A percentile compares a stretch with the other conserved stretches of the same genome.
Evolutionary conservation across 352 stramenopile genomes (phyloP).

Genomic region (Phytophthora palmivora): DNA sequence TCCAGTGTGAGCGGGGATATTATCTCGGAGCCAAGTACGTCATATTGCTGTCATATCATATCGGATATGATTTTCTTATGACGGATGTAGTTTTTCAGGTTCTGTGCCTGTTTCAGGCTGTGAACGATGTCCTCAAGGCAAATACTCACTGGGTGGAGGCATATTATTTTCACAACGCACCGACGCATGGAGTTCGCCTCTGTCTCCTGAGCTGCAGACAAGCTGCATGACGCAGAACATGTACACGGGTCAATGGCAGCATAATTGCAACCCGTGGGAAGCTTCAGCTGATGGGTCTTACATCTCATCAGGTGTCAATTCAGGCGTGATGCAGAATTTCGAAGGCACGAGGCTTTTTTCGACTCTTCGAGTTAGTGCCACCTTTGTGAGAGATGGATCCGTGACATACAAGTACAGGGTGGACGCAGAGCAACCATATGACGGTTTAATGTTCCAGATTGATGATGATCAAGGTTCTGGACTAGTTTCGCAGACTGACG

Average conservation of each 20-base stretch:
- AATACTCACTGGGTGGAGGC: conserved; percentile 83
- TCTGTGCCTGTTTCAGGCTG: conserved; percentile 70
- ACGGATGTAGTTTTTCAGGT: conserved; percentile 57
- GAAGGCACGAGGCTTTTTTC: conserved; percentile 76
- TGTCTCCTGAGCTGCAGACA: conserved; percentile 69
- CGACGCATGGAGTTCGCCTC: conserved; percentile 62
- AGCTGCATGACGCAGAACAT: conserved; percentile 83
- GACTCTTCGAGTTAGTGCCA: conserved; percentile 74
- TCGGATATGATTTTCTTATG: not conserved
- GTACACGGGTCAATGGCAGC: conserved; percentile 77
- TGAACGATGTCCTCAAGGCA: conserved; percentile 68
- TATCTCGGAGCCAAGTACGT: conserved; percentile 84
- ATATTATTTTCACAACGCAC: conserved; percentile 78
- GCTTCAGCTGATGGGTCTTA: conserved; percentile 60
- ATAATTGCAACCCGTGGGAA: conserved; percentile 80
- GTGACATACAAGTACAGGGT: conserved; percentile 85
- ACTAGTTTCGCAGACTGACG: conserved; percentile 70
- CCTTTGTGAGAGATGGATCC: conserved; percentile 73
- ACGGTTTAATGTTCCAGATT: conserved; percentile 80
- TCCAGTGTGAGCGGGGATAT: conserved; percentile 72
- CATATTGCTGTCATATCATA: conserved; percentile 1
- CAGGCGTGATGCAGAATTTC: conserved; percentile 66
- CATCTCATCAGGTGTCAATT: conserved; percentile 79
- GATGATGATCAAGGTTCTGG: conserved; percentile 63
- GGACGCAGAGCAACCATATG: conserved; percentile 75